Percentiles rank a stretch among this genome's conserved stretches.
phyloP scores from a whole-genome alignment of 306 rosid species.

The Rosa chinensis region DNA sequence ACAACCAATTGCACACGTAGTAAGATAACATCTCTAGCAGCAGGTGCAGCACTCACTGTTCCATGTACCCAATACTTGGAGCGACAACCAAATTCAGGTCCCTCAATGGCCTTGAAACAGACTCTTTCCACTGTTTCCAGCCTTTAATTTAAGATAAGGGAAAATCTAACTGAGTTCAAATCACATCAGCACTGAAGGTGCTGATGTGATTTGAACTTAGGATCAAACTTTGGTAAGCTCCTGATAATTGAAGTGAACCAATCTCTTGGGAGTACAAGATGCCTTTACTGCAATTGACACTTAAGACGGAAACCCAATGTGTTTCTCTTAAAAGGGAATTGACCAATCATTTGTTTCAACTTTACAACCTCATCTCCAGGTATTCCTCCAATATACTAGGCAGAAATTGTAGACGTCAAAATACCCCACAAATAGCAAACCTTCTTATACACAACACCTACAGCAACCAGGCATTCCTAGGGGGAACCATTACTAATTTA shows the following conservation, averaged over 20 bases:
- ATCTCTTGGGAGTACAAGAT: neutral
- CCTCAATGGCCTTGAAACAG: neutral
- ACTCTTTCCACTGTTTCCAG: neutral
- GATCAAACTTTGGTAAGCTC: neutral
- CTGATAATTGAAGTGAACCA: neutral
- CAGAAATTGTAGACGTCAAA: neutral
- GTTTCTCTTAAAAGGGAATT: neutral
- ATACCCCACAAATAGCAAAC: neutral
- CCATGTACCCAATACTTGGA: neutral
- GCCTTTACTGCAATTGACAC: neutral
- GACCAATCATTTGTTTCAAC: neutral
- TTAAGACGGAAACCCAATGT: neutral
- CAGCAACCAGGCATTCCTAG: neutral
- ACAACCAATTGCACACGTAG: neutral
- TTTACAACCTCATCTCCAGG: neutral
- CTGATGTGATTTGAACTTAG: neutral
- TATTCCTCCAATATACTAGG: neutral
- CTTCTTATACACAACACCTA: neutral
- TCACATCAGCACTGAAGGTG: neutral
- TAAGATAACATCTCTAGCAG: neutral
- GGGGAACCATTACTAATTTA: neutral
- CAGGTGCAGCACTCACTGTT: neutral
- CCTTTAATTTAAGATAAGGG: neutral
- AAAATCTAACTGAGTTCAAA: neutral
- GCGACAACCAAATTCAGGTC: neutral